A percentile compares a stretch with the other conserved stretches of the same genome.
phyloP scores from a whole-genome alignment of 768 basidiomycete genomes.

The Rossbeevera mucosa region DNA sequence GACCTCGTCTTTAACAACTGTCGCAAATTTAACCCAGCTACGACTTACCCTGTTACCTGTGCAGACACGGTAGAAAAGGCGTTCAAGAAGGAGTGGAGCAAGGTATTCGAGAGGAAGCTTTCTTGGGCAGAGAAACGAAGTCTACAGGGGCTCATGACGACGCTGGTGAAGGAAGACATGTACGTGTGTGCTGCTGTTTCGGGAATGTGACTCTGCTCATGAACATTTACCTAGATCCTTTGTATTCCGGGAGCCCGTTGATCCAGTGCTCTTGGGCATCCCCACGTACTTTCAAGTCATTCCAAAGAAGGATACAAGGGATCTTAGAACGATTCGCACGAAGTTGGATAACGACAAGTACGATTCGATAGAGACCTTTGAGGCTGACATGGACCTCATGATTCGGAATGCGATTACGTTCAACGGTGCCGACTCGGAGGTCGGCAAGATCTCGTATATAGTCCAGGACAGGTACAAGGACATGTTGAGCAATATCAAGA shows the following conservation, averaged over 20 bases:
- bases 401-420: conserved; percentile 82
- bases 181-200: conserved; percentile 35
- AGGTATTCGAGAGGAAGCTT: conserved; percentile 67
- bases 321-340: conserved; percentile 74
- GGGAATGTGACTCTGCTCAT: neutral
- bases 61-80: conserved; percentile 69
- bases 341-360: conserved; percentile 84
- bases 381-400: conserved; percentile 87
- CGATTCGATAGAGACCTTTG: conserved; percentile 69
- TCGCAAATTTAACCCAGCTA: conserved; percentile 85
- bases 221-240: conserved; percentile 47
- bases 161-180: conserved; percentile 65
- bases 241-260: conserved; percentile 83
- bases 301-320: conserved; percentile 79
- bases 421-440: conserved; percentile 78
- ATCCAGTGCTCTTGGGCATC: conserved; percentile 75
- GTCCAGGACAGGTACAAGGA: conserved; percentile 52
- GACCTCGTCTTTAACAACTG: conserved; percentile 87
- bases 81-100: conserved; percentile 86
- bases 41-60: conserved; percentile 66
- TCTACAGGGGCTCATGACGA: conserved; percentile 64
- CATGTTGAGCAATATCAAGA: conserved; percentile 41
- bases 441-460: conserved; percentile 56
- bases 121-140: conserved; percentile 76
- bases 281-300: conserved; percentile 89